Evolutionary conservation across 352 stramenopile species (phyloP).

Genomic region (Globisporangium lucens): DNA sequence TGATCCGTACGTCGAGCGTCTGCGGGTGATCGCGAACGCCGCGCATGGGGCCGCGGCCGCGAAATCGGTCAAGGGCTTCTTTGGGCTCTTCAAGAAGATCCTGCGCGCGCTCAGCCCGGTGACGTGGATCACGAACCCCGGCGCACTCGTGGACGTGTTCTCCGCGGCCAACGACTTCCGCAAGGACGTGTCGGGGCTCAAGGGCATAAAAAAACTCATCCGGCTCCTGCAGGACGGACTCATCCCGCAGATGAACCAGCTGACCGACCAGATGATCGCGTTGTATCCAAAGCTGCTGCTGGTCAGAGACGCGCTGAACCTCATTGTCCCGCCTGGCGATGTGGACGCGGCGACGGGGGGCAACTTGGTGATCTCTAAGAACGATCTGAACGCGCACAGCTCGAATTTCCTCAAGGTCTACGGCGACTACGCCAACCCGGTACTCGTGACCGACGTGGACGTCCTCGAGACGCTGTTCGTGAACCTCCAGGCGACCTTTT

Average conservation of each 20-base stretch:
- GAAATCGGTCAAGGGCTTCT: background rate
- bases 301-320: background rate
- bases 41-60: background rate
- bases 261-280: background rate
- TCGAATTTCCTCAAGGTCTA: conserved; percentile 3
- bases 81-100: conserved; percentile 5
- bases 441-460: background rate
- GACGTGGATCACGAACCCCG: conserved; percentile 1
- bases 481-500: background rate
- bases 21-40: conserved; percentile 1
- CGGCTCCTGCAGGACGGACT: conserved; percentile 4
- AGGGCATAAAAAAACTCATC: background rate
- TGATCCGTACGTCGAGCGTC: background rate
- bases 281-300: conserved; percentile 1
- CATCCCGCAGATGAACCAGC: conserved; percentile 7
- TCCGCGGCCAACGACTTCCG: conserved; percentile 3
- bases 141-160: background rate
- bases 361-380: background rate
- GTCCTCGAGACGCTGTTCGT: conserved; percentile 4
- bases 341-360: too few relatives aligned
- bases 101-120: background rate
- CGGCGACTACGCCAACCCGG: background rate
- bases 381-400: background rate
- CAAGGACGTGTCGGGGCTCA: conserved; percentile 2
- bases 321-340: background rate